These are phyloP conservation scores for Magnolia sinica DNA, from an alignment of 164 flowering plant genomes.

Conservation along the genomic window DNA sequence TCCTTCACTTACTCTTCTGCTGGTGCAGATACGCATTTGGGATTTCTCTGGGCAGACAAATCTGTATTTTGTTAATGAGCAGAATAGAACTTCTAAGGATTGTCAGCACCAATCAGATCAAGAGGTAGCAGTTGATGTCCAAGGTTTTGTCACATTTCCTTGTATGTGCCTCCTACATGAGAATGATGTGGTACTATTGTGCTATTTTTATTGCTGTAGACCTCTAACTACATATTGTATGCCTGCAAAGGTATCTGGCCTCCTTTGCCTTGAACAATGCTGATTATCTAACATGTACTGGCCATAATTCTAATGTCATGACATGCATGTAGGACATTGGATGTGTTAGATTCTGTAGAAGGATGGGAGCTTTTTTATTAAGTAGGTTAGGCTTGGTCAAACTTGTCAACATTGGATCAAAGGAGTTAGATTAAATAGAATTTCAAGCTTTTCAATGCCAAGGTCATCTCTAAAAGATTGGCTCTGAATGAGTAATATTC, in stretches of 20 bases:
- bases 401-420: too few relatives aligned
- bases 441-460: too few relatives aligned
- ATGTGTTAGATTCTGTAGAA: neutral
- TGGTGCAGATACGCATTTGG: conserved; percentile 57
- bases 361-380: neutral
- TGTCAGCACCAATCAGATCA: conserved; percentile 30
- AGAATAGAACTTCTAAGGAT: conserved; percentile 24
- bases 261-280: neutral
- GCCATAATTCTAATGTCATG: neutral
- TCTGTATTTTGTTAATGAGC: conserved; percentile 33
- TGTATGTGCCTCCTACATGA: neutral
- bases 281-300: neutral
- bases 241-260: neutral
- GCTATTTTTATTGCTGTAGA: neutral
- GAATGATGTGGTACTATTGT: neutral
- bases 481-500: too few relatives aligned
- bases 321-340: neutral
- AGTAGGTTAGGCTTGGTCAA: too few relatives aligned
- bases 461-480: too few relatives aligned
- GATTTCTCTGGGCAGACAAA: conserved; percentile 66
- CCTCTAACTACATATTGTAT: neutral
- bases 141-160: neutral
- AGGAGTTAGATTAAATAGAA: too few relatives aligned
- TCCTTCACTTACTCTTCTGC: conserved; percentile 3
- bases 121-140: conserved; percentile 33